phyloP scores from a whole-genome alignment of 2,329 filamentous ascomycete genomes.

The Alternaria brassicicola region DNA sequence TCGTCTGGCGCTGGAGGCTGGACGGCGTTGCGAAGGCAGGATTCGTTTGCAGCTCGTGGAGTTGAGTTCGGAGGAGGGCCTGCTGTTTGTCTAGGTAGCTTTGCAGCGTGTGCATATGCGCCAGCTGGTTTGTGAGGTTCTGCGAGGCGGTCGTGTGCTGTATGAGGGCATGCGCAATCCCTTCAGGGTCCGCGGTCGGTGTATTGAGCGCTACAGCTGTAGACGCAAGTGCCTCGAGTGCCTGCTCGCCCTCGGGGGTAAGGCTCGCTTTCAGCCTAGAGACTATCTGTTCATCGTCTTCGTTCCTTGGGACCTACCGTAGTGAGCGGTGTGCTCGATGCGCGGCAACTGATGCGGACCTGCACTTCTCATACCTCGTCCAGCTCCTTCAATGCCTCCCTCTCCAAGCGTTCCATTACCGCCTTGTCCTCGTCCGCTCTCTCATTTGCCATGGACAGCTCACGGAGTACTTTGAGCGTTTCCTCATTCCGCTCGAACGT shows the following conservation, averaged over 20 bases:
- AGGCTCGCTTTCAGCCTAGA: slow-evolving; percentile 32
- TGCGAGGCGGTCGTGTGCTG: slow-evolving; percentile 39
- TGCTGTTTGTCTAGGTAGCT: slow-evolving; percentile 44
- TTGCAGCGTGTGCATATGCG: slow-evolving; percentile 43
- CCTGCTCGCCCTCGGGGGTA: slow-evolving; percentile 35
- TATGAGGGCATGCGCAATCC: slow-evolving; percentile 46
- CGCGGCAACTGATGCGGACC: slow-evolving; percentile 15
- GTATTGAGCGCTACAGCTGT: slow-evolving; percentile 47
- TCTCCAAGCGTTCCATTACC: slow-evolving; percentile 64
- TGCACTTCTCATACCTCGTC: slow-evolving; percentile 39
- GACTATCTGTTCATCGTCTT: slow-evolving; percentile 34
- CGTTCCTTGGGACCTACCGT: slow-evolving; percentile 27
- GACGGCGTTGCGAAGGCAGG: slow-evolving; percentile 56
- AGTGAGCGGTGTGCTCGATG: slow-evolving; percentile 15
- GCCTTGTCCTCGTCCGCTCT: slow-evolving; percentile 72
- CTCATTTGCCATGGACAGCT: slow-evolving; percentile 78
- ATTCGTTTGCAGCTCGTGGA: slow-evolving; percentile 37
- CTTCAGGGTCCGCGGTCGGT: slow-evolving; percentile 32
- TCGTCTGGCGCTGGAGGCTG: slow-evolving; percentile 70
- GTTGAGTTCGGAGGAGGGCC: slow-evolving; percentile 35
- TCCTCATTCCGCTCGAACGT: slow-evolving; percentile 86
- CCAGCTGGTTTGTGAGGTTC: slow-evolving; percentile 40
- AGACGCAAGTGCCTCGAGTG: slow-evolving; percentile 47
- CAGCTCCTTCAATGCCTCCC: slow-evolving; percentile 63
- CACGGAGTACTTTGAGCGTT: slow-evolving; percentile 76